phyloP scores from a whole-genome alignment of 768 basidiomycete species.

The Russula vinacea region DNA sequence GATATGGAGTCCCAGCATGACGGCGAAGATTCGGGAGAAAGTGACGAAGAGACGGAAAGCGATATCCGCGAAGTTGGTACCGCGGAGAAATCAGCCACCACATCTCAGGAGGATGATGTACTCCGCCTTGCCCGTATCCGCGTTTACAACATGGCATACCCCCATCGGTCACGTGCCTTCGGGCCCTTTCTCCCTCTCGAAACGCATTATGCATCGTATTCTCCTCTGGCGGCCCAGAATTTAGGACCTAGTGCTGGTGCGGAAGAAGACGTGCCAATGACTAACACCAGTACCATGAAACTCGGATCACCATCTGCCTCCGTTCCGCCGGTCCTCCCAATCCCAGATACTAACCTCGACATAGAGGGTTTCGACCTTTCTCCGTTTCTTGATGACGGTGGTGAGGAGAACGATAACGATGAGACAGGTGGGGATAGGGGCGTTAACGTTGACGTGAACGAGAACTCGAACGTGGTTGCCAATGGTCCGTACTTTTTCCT shows the following conservation, averaged over 20 bases:
- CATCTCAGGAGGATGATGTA: constrained; percentile 24
- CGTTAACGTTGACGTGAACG: no score
- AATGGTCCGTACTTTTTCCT: neutral
- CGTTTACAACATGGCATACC: constrained; percentile 41
- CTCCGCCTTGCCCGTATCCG: constrained; percentile 39
- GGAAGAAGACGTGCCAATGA: neutral
- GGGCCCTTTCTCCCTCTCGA: constrained; percentile 39
- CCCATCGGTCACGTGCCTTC: constrained; percentile 36
- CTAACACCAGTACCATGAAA: no score
- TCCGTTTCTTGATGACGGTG: neutral
- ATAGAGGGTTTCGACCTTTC: no score
- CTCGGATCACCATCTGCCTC: neutral
- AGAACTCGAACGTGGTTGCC: no score
- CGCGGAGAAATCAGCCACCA: neutral
- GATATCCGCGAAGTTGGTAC: constrained; percentile 14
- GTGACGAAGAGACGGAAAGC: neutral
- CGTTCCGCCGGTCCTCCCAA: neutral
- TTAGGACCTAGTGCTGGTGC: no score
- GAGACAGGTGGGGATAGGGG: no score
- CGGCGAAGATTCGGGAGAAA: no score
- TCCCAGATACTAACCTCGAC: constrained; percentile 10
- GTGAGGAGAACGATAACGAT: neutral
- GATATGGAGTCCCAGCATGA: neutral
- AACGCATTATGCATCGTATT: neutral
- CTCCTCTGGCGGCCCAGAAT: no score